Percentiles rank a stretch among this genome's conserved stretches.
Evolutionary conservation across 2,329 filamentous ascomycete species (phyloP).

Genomic region (Neopestalotiopsis sp.): DNA sequence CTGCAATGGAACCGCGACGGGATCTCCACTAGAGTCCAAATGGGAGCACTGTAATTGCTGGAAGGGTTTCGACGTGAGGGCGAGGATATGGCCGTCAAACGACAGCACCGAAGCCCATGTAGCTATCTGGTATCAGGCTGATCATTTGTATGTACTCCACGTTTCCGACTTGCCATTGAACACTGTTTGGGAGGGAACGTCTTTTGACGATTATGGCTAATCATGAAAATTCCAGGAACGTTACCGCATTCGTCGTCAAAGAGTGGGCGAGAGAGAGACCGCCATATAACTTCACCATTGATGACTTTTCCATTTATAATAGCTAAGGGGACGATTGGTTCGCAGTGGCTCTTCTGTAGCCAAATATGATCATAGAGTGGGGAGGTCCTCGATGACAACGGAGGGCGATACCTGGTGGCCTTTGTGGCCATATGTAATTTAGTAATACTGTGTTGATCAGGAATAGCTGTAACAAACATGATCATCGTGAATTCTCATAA

Average conservation of each 20-base stretch:
- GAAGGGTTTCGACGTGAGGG: background rate
- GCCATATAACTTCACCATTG: constrained; percentile 7
- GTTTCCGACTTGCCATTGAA: too few relatives aligned
- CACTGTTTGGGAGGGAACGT: background rate
- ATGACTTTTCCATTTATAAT: background rate
- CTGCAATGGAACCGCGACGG: background rate
- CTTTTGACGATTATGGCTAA: background rate
- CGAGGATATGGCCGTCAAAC: background rate
- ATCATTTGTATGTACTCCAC: background rate
- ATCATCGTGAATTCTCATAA: too few relatives aligned
- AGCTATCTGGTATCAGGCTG: background rate
- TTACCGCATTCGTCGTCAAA: background rate
- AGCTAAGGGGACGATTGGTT: background rate
- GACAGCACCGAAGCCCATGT: background rate
- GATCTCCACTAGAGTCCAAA: background rate
- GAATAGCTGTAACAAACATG: too few relatives aligned
- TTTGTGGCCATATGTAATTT: too few relatives aligned
- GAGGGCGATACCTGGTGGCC: too few relatives aligned
- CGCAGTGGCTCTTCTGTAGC: background rate
- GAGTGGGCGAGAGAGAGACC: constrained; percentile 13
- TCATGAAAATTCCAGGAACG: background rate
- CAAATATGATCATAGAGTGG: background rate
- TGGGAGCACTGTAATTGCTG: too few relatives aligned
- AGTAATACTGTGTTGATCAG: too few relatives aligned
- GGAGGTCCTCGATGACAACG: too few relatives aligned